Base-by-base conservation (phyloP, 768 basidiomycete species). In the Arthromyces matolae region DNA sequence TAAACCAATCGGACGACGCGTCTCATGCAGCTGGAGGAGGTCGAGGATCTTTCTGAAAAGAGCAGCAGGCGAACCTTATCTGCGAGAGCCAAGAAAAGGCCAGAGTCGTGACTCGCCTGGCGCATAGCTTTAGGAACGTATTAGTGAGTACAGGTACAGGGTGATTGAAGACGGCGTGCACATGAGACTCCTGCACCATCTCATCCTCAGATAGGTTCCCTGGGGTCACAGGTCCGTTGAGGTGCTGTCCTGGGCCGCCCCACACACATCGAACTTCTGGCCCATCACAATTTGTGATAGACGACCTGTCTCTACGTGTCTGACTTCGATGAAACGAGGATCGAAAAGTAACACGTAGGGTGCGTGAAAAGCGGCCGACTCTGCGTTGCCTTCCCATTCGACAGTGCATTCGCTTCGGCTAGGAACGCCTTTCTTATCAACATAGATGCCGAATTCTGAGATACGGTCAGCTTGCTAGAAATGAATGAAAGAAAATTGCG, bases 361-460 rank as follows among this genome's bases (percentile, higher is more conserved):
- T 36, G 85, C 80, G 61, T 94, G 93, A 70, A 90, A 84, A 2
- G 92, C 91, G 19, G 90, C 90, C 25, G 83, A 83, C 54, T 93
- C 90, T 0, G 90, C 91, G 0, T 80, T 86, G 14, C 93, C 91
- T 64, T 98, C 94, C 92, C 93, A 98, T 64, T 98, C 94, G 46
- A 96, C 86, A 4, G 83, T 83, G 16, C 80, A 78, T 14, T 77
- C 70, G 5, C 69, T 57, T 24, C 90, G 81, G 56, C 83, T 88
- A 1, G 90, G 89, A 46, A 86, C 83, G n/a, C 94, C 94, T 49
- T 93, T 89, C 29, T 89, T 84, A 65, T 94, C 84, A 23, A 96
- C 93, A 58, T 89, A 95, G 31, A 96, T 76, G 9, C 93, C 93
- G 51, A 96, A 94, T 64, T 93, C 90, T 90, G 53, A 19, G n/a